These are phyloP conservation scores for Talaromyces stipitatus DNA, from an alignment of 495 filamentous ascomycete genomes.

Conservation along the genomic window DNA sequence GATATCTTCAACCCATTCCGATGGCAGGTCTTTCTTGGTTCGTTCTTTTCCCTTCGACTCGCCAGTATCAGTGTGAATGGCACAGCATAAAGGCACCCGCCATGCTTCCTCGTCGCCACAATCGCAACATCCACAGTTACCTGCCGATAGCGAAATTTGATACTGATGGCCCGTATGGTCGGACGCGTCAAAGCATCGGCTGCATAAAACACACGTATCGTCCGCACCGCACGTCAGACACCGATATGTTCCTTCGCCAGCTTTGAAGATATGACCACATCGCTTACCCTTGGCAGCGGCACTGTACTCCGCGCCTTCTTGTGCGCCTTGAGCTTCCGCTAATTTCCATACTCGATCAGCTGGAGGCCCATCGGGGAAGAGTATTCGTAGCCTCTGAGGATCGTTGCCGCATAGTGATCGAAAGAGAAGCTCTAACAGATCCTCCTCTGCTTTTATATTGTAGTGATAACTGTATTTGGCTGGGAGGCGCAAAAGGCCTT, in stretches of 20 bases:
- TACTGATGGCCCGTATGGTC: slow-evolving; percentile 94
- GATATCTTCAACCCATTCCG: slow-evolving; percentile 66
- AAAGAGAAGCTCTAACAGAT: slow-evolving; percentile 74
- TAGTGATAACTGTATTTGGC: slow-evolving; percentile 63
- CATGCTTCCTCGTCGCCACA: slow-evolving; percentile 95
- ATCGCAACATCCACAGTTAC: slow-evolving; percentile 93
- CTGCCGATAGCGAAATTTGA: slow-evolving; percentile 72
- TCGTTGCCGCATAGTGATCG: slow-evolving; percentile 70
- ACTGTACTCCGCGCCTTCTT: slow-evolving; percentile 91
- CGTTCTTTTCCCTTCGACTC: slow-evolving; percentile 58
- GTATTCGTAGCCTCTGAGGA: slow-evolving; percentile 59
- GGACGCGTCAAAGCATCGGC: slow-evolving; percentile 88
- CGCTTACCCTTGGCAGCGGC: slow-evolving; percentile 85
- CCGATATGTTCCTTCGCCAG: slow-evolving; percentile 84
- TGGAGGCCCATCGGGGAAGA: slow-evolving; percentile 74
- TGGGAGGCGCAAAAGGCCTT: slow-evolving; percentile 64
- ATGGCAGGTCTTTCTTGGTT: slow-evolving; percentile 47
- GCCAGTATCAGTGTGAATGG: slow-evolving; percentile 71
- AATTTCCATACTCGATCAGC: slow-evolving; percentile 58
- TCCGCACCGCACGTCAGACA: slow-evolving; percentile 89
- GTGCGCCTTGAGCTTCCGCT: slow-evolving; percentile 77
- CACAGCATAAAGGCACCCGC: slow-evolving; percentile 79
- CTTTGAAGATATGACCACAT: slow-evolving; percentile 96
- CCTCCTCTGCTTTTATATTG: slow-evolving; percentile 54
- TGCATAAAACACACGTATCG: slow-evolving; percentile 80